Base-by-base conservation (phyloP, 805 yeast species). In the Pichia eremophila region DNA sequence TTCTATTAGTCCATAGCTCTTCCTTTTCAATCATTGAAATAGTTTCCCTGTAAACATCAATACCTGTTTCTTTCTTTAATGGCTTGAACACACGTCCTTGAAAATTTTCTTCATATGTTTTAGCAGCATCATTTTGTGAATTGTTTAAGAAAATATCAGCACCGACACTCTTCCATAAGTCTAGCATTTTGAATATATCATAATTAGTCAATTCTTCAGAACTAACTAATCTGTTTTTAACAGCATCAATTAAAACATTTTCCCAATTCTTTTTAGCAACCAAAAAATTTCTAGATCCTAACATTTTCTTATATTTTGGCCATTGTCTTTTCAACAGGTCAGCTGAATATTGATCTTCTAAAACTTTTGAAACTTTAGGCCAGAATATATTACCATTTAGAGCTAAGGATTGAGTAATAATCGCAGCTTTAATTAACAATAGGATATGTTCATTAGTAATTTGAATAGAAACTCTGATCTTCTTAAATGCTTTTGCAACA, bases 1-100 rank as follows among this genome's bases (percentile, higher is more conserved):
- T 64, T 2, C 68, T 64, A 36, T 67, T 68, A 0, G 77, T 63
- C 43, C 81, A 62, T 28, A 71, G 65, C 11, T 74, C 74, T 54
- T 85, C 90, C 46, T 84, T 76, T 55, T 83, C 88, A 46, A 83
- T 67, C 83, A 85, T 79, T 1, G 95, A 82, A 29, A 75, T 71
- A 44, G 58, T 49, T 29, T 73, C 76, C 40, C 73, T 79, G 44
- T 71, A 67, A 28, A 75, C 69, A 25, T 77, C 79, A 17, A 57
- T 52, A 2, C 62, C 67, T 36, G 49, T 46, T 4, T 51, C 51
- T 15, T 54, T 60, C 8, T 55, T 38, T 18, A 64, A 63, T 9
- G 66, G 67, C 1, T 67, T 62, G 46, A 78, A 70, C 0, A 67
- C 66, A 54, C 74, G 78, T 27, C 68, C 72, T 19, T 64, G 62